Conservation (phyloP, 2,329 filamentous ascomycete species). For the Purpureocillium lavendulum region DNA sequence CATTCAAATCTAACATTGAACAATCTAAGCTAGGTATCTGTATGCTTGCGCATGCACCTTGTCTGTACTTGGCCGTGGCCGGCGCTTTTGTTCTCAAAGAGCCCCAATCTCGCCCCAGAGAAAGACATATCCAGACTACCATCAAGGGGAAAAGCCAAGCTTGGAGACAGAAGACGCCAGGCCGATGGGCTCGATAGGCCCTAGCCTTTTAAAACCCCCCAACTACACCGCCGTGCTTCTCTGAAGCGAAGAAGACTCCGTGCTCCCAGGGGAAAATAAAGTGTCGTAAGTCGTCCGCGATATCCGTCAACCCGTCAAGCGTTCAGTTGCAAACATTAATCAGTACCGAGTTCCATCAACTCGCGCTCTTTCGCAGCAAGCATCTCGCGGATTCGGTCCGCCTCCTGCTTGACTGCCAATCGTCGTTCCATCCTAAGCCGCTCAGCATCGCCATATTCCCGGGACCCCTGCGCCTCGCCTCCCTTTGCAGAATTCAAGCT, state of each 20-base stretch:
- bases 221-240: too few species aligned
- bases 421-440: conserved; percentile 52
- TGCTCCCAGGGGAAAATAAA: conserved; percentile 6
- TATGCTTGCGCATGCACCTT: too few species aligned
- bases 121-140: too few species aligned
- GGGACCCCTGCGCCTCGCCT: conserved; percentile 10
- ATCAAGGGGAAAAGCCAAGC: too few species aligned
- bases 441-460: conserved; percentile 34
- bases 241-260: neutral
- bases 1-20: too few species aligned
- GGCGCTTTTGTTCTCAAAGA: too few species aligned
- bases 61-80: too few species aligned
- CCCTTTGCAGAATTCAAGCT: conserved; percentile 6
- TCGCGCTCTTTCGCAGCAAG: conserved; percentile 68
- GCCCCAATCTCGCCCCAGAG: too few species aligned
- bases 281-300: conserved; percentile 15
- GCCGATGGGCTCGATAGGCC: too few species aligned
- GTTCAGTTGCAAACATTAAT: conserved; percentile 6
- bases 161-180: too few species aligned
- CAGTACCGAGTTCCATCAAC: conserved; percentile 32
- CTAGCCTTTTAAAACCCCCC: too few species aligned
- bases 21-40: too few species aligned
- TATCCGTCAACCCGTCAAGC: conserved; percentile 8
- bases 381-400: conserved; percentile 66
- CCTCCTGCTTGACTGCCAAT: conserved; percentile 60